These are phyloP conservation scores for Harrya chromipes DNA, from an alignment of 768 basidiomycete genomes.

Conservation along the genomic window DNA sequence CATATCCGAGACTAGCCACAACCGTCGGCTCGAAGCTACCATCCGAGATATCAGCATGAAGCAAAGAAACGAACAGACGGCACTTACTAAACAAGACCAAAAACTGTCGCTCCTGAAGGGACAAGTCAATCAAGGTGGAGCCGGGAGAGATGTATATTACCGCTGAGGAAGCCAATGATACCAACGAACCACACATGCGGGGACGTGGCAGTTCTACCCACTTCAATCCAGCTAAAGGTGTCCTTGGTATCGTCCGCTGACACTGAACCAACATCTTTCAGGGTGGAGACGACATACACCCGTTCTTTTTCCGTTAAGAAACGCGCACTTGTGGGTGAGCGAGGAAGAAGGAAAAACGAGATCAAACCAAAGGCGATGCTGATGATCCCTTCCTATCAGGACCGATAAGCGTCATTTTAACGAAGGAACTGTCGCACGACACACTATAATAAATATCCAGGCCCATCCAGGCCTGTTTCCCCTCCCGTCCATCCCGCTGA, in stretches of 20 bases:
- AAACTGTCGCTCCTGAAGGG: slow-evolving; percentile 12
- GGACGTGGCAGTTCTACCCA: slow-evolving; percentile 43
- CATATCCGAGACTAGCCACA: slow-evolving; percentile 57
- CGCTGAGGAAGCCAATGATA: slow-evolving; percentile 51
- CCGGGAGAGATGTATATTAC: slow-evolving; percentile 26
- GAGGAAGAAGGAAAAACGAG: slow-evolving; percentile 49
- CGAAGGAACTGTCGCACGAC: neutral
- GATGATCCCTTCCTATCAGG: slow-evolving; percentile 53
- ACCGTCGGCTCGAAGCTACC: slow-evolving; percentile 63
- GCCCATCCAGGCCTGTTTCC: slow-evolving; percentile 55
- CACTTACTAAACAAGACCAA: slow-evolving; percentile 22
- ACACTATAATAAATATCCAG: slow-evolving; percentile 56
- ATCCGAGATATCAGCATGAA: slow-evolving; percentile 36
- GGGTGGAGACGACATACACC: slow-evolving; percentile 35
- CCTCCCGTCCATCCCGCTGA: slow-evolving; percentile 51
- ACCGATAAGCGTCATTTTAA: neutral
- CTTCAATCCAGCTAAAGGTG: slow-evolving; percentile 56
- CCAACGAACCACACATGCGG: slow-evolving; percentile 55
- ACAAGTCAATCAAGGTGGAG: neutral
- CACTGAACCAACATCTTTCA: slow-evolving; percentile 29
- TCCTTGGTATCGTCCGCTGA: slow-evolving; percentile 42
- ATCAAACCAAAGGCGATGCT: slow-evolving; percentile 54
- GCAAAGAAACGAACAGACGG: slow-evolving; percentile 24
- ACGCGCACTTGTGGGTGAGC: slow-evolving; percentile 39
- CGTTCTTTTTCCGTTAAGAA: slow-evolving; percentile 55